Percentiles rank a stretch among this genome's conserved stretches.
phyloP scores from a whole-genome alignment of 2,329 filamentous ascomycete genomes.

The Fusarium floridanum region DNA sequence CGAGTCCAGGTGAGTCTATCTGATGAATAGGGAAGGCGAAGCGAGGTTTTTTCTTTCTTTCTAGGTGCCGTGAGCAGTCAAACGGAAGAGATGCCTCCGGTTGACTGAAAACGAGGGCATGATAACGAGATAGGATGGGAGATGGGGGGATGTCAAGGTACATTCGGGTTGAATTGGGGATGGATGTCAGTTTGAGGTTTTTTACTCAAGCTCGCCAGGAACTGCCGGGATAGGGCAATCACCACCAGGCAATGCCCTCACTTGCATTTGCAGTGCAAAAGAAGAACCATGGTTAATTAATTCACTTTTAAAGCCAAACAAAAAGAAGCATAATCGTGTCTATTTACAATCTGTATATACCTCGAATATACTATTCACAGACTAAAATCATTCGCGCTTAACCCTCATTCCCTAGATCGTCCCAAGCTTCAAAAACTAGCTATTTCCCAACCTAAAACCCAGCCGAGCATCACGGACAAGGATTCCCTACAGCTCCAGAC shows the following conservation, averaged over 20 bases:
- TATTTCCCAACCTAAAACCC: not conserved
- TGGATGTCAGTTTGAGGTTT: constrained; percentile 6
- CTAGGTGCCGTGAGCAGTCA: not conserved
- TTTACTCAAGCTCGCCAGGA: not conserved
- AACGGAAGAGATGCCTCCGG: constrained; percentile 23
- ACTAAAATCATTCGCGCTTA: not conserved
- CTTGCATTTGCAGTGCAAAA: not conserved
- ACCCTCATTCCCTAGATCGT: not conserved
- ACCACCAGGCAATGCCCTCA: not conserved
- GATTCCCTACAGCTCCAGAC: constrained; percentile 12
- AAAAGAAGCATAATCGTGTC: not conserved
- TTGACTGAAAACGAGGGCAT: not conserved
- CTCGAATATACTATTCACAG: not conserved
- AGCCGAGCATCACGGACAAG: not conserved
- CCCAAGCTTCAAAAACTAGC: not conserved
- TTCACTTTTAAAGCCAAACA: not conserved
- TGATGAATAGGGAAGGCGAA: constrained; percentile 33
- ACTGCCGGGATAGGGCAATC: not conserved
- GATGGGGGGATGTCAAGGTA: not conserved
- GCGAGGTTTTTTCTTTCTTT: not conserved
- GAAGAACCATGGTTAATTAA: not conserved
- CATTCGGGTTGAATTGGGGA: not conserved
- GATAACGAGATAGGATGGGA: not conserved
- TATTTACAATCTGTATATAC: not conserved
- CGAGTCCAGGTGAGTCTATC: constrained; percentile 4